phyloP scores from a whole-genome alignment of 106 monocot species.

The Agapanthus africanus region DNA sequence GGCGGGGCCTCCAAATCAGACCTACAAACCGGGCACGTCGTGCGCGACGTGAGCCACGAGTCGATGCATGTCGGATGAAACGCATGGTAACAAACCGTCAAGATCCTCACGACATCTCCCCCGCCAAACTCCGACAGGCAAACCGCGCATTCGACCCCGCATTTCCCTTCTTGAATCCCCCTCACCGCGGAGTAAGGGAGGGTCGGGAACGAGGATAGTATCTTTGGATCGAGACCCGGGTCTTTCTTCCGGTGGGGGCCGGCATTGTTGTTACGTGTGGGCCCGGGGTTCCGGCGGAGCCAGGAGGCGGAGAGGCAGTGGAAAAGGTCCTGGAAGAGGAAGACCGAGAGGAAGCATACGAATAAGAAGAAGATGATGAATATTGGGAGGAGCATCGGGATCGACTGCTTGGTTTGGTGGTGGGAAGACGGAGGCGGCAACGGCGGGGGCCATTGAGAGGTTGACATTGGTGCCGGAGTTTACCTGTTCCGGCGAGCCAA shows the following conservation, averaged over 20 bases:
- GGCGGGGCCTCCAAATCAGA: slow-evolving; percentile 25
- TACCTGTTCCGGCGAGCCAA: not conserved
- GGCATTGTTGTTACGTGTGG: not conserved
- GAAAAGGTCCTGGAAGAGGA: slow-evolving; percentile 44
- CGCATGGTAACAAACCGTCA: slow-evolving; percentile 41
- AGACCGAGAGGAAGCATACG: slow-evolving; percentile 45
- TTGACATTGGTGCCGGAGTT: slow-evolving; percentile 13
- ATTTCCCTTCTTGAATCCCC: slow-evolving; percentile 16
- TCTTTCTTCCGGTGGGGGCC: not conserved
- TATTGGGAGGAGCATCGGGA: slow-evolving; percentile 36
- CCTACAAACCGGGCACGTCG: slow-evolving; percentile 42
- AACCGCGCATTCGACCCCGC: slow-evolving; percentile 32
- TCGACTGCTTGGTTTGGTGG: not conserved
- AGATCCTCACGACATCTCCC: slow-evolving; percentile 29
- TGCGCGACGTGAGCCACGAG: slow-evolving; percentile 31
- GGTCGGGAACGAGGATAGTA: slow-evolving; percentile 41
- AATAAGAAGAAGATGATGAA: slow-evolving; percentile 46
- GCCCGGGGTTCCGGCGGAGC: not conserved
- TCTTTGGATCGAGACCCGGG: slow-evolving; percentile 29
- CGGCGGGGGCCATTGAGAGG: not conserved
- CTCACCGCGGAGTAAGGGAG: slow-evolving; percentile 24
- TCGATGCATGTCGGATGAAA: slow-evolving; percentile 46
- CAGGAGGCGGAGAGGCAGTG: slow-evolving; percentile 11
- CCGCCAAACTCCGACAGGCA: slow-evolving; percentile 40
- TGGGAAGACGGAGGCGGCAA: not conserved